Evolutionary conservation across 768 basidiomycete genomes (phyloP).

Genomic region (Pulveroboletus sp.): DNA sequence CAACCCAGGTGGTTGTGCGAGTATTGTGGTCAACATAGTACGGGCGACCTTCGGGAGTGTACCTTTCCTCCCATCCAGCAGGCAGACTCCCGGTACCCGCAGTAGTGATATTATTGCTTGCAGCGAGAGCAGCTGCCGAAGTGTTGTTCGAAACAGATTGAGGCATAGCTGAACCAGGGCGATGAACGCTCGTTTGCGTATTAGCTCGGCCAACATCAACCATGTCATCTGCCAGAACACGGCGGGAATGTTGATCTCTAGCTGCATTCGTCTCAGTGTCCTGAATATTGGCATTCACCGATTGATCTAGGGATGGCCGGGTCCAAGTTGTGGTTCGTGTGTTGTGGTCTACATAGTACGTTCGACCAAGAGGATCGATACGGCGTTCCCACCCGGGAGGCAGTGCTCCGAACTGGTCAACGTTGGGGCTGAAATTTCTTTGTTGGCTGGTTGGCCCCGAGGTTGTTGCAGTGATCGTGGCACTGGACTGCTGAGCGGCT

Average conservation of each 20-base stretch:
- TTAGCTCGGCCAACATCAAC: slow-evolving; percentile 63
- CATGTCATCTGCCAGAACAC: slow-evolving; percentile 79
- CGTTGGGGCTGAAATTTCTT: slow-evolving; percentile 90
- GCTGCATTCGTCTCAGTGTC: slow-evolving; percentile 80
- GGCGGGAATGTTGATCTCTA: slow-evolving; percentile 79
- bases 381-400: slow-evolving; percentile 96
- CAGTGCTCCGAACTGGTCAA: slow-evolving; percentile 89
- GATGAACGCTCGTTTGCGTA: slow-evolving; percentile 36
- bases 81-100: slow-evolving; percentile 84
- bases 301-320: slow-evolving; percentile 74
- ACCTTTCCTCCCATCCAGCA: slow-evolving; percentile 98
- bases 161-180: slow-evolving; percentile 34
- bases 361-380: slow-evolving; percentile 91
- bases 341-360: slow-evolving; percentile 99
- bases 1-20: slow-evolving; percentile 99
- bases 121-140: slow-evolving; percentile 46
- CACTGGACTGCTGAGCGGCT: slow-evolving; percentile 16
- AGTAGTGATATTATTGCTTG: slow-evolving; percentile 48
- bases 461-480: slow-evolving; percentile 28
- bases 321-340: slow-evolving; percentile 98
- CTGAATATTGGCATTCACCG: slow-evolving; percentile 65
- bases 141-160: slow-evolving; percentile 31
- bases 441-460: slow-evolving; percentile 45
- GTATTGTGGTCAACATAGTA: slow-evolving; percentile 99
- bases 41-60: slow-evolving; percentile 95